Evolutionary conservation across 345 rosid genomes (phyloP).

Genomic region (Boechera divaricarpa): DNA sequence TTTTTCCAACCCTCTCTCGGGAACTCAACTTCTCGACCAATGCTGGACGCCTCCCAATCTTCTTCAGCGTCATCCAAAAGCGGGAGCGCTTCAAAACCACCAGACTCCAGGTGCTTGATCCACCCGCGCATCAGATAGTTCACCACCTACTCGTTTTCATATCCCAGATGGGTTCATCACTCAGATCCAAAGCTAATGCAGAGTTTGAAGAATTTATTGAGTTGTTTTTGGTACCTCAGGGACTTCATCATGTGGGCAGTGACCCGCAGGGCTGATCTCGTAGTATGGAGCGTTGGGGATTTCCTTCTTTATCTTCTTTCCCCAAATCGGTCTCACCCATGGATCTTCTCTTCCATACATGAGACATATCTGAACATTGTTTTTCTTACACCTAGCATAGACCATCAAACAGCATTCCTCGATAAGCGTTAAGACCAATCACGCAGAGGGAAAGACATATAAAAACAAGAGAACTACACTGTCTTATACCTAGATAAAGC

Average conservation of each 20-base stretch:
- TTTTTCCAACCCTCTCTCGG: constrained; percentile 65
- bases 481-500: constrained; percentile 55
- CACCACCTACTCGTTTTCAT: constrained; percentile 64
- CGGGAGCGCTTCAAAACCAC: constrained; percentile 62
- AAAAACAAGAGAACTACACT: not conserved
- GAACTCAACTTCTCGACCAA: constrained; percentile 66
- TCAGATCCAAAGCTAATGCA: constrained; percentile 1
- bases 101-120: constrained; percentile 77
- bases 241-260: constrained; percentile 99
- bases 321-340: constrained; percentile 97
- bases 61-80: constrained; percentile 56
- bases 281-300: constrained; percentile 83
- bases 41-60: constrained; percentile 44
- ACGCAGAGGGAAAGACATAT: not conserved
- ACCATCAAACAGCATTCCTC: constrained; percentile 21
- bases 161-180: constrained; percentile 13
- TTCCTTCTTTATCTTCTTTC: constrained; percentile 72
- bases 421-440: constrained; percentile 13
- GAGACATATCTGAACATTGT: constrained; percentile 71
- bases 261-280: constrained; percentile 98
- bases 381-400: constrained; percentile 61
- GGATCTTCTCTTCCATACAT: constrained; percentile 96
- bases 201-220: not conserved
- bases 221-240: constrained; percentile 70
- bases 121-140: constrained; percentile 83